A percentile compares a stretch with the other conserved stretches of the same genome.
These are phyloP conservation scores for Aspergillus floridensis DNA, from an alignment of 2,329 filamentous ascomycete genomes.

Conservation along the genomic window DNA sequence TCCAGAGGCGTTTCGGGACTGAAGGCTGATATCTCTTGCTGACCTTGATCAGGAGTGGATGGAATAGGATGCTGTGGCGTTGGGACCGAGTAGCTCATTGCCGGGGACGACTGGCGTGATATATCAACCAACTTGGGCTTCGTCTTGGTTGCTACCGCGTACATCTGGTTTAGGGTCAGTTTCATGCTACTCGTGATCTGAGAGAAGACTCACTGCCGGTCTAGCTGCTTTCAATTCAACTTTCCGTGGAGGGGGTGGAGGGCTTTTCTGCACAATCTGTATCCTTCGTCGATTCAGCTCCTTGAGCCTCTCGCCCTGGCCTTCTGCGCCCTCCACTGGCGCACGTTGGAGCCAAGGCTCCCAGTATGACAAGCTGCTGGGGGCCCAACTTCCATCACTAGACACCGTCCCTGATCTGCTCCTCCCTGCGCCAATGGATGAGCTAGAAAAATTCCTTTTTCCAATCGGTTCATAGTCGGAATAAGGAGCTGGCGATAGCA, in stretches of 20 bases:
- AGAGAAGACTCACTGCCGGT: conserved; percentile 23
- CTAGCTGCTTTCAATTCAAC: conserved; percentile 16
- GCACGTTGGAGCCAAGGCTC: conserved; percentile 40
- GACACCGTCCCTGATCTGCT: conserved; percentile 35
- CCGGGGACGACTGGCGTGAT: conserved; percentile 35
- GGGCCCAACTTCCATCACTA: conserved; percentile 39
- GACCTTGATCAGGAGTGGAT: conserved; percentile 35
- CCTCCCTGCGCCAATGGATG: conserved; percentile 27
- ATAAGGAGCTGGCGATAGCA: conserved; percentile 13
- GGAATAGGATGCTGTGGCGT: conserved; percentile 29
- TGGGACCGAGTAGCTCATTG: conserved; percentile 25
- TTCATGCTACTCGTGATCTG: not conserved
- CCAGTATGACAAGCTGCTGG: conserved; percentile 37
- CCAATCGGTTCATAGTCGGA: conserved; percentile 14
- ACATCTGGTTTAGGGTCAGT: conserved; percentile 23
- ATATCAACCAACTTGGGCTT: conserved; percentile 41
- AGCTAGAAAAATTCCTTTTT: conserved; percentile 15
- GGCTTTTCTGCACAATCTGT: conserved; percentile 38
- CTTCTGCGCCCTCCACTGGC: conserved; percentile 29
- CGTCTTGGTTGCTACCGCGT: conserved; percentile 36
- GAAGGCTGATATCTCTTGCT: conserved; percentile 39
- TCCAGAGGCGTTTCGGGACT: conserved; percentile 40
- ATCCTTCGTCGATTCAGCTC: conserved; percentile 35
- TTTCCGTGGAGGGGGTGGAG: conserved; percentile 26
- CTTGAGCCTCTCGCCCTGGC: conserved; percentile 23